Evolutionary conservation across 805 yeast genomes (phyloP).

Genomic region (Vanderwaltozyma tropicalis): DNA sequence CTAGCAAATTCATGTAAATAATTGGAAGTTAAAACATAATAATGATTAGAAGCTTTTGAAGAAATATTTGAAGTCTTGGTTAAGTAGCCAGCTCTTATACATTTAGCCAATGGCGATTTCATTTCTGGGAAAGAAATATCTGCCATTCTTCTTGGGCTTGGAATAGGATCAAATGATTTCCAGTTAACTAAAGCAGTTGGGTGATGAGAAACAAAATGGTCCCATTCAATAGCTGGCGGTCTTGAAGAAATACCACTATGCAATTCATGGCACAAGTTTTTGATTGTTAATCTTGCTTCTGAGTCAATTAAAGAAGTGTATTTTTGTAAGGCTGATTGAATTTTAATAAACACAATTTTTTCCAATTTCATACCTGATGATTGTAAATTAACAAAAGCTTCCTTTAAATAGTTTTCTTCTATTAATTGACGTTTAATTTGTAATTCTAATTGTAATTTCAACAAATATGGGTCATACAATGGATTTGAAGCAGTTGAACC

Average conservation of each 20-base stretch:
- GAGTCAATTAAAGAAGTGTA: conserved; percentile 43
- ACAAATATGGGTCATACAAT: conserved; percentile 50
- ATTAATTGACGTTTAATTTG: conserved; percentile 52
- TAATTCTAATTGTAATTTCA: conserved; percentile 50
- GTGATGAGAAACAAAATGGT: conserved; percentile 43
- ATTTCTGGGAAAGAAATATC: conserved; percentile 45
- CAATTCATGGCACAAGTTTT: conserved; percentile 37
- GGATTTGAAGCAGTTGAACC: conserved; percentile 14
- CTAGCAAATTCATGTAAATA: conserved; percentile 55
- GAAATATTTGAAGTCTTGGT: conserved; percentile 15
- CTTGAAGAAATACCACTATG: conserved; percentile 39
- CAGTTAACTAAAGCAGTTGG: conserved; percentile 32
- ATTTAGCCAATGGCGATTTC: conserved; percentile 41
- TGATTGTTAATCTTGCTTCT: conserved; percentile 45
- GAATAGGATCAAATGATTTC: conserved; percentile 31
- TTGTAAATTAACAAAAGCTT: conserved; percentile 55
- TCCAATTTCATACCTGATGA: conserved; percentile 53
- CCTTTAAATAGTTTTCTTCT: conserved; percentile 57
- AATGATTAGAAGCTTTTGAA: neutral
- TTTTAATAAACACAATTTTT: conserved; percentile 49
- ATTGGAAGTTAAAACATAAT: conserved; percentile 52
- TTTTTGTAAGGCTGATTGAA: conserved; percentile 45
- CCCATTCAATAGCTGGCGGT: conserved; percentile 59
- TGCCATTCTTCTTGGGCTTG: conserved; percentile 37
- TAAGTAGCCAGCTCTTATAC: conserved; percentile 48